Conservation (phyloP, 2,329 filamentous ascomycete genomes). For the Remersonia thermophila region DNA sequence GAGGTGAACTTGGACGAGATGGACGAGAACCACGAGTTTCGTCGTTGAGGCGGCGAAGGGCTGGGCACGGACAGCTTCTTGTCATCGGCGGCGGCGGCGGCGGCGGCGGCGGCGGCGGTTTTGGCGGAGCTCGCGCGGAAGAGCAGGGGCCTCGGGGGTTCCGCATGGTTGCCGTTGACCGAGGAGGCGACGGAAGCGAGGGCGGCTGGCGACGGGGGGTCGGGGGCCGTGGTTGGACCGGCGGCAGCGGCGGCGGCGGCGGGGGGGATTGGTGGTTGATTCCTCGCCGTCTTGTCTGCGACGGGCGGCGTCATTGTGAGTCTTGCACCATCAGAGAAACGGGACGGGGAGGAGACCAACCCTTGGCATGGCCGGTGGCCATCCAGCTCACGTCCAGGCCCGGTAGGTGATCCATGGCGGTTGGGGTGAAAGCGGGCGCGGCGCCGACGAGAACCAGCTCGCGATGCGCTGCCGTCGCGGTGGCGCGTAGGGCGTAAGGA, state of each 20-base stretch:
- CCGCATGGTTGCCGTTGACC: slow-evolving; percentile 6
- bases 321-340: too few species aligned
- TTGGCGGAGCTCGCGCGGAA: slow-evolving; percentile 22
- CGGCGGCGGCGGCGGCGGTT: too few species aligned
- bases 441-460: slow-evolving; percentile 1
- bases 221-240: slow-evolving; percentile 1
- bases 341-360: slow-evolving; percentile 34
- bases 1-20: slow-evolving; percentile 88
- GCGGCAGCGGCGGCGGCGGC: slow-evolving; percentile 4
- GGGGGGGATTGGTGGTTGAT: slow-evolving; percentile 14
- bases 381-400: slow-evolving; percentile 86
- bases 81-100: slow-evolving; percentile 21
- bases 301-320: too few species aligned
- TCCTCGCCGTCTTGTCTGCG: slow-evolving; percentile 19
- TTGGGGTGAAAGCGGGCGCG: slow-evolving; percentile 1
- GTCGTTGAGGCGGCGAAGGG: slow-evolving; percentile 34
- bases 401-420: slow-evolving; percentile 63
- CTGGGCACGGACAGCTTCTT: slow-evolving; percentile 21
- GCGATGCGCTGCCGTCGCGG: not conserved
- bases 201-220: slow-evolving; percentile 2
- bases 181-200: too few species aligned
- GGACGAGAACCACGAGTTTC: slow-evolving; percentile 86
- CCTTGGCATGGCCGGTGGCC: slow-evolving; percentile 68
- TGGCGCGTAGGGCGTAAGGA: not conserved
- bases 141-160: slow-evolving; percentile 3